phyloP scores from a whole-genome alignment of 2,329 filamentous ascomycete genomes.

The Penicillium sp. region DNA sequence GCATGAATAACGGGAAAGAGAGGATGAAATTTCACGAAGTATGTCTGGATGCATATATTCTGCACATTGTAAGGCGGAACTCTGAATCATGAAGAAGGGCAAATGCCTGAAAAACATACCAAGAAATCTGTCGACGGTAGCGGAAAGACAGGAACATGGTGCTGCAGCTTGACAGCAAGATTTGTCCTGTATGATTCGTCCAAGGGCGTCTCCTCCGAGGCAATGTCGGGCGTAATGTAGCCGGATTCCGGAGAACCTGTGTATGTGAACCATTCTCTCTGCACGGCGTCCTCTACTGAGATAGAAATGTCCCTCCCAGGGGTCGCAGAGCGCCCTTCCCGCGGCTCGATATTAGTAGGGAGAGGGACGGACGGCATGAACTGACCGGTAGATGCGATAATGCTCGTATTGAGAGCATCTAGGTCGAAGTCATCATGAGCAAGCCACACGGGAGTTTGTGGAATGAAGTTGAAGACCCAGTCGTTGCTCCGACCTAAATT shows the following conservation, averaged over 20 bases:
- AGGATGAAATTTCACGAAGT: constrained; percentile 5
- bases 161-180: constrained; percentile 5
- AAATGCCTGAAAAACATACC: background rate
- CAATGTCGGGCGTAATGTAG: background rate
- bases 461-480: constrained; percentile 16
- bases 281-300: background rate
- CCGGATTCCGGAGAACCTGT: background rate
- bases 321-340: too few relatives aligned
- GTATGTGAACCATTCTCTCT: constrained; percentile 3
- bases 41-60: constrained; percentile 15
- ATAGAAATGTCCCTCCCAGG: background rate
- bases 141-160: background rate
- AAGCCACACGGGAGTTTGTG: constrained; percentile 27
- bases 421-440: constrained; percentile 30
- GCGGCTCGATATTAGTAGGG: too few relatives aligned
- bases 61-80: background rate
- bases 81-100: too few relatives aligned
- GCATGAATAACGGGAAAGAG: constrained; percentile 9
- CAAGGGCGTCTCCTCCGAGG: background rate
- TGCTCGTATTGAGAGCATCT: constrained; percentile 24
- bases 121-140: constrained; percentile 11
- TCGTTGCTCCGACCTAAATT: background rate
- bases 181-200: constrained; percentile 8
- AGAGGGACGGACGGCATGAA: too few relatives aligned
- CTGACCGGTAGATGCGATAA: background rate